Conservation (phyloP, 352 stramenopile genomes). For the Globisporangium irregulare region DNA sequence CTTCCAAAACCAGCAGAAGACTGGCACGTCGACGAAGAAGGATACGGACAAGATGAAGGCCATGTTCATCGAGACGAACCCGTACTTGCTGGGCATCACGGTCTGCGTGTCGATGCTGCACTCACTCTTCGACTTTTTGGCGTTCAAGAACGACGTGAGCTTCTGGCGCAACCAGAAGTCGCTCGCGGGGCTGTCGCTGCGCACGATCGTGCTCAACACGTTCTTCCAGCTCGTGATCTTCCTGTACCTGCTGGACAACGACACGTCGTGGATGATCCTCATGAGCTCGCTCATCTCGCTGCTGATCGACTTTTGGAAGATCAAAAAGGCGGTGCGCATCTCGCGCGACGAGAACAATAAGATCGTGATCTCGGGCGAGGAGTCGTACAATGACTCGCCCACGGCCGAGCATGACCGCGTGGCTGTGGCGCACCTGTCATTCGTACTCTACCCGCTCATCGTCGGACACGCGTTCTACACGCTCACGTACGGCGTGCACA, state of each 20-base stretch:
- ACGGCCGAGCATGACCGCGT: constrained; percentile 85
- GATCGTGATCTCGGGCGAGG: constrained; percentile 74
- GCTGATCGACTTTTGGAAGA: constrained; percentile 92
- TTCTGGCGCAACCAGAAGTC: constrained; percentile 99
- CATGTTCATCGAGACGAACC: constrained; percentile 98
- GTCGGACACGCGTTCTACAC: constrained; percentile 94
- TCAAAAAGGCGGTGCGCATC: constrained; percentile 90
- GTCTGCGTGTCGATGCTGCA: constrained; percentile 95
- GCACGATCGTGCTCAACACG: constrained; percentile 94
- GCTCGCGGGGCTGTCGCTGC: constrained; percentile 93
- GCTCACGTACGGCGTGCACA: constrained; percentile 92
- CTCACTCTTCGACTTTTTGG: constrained; percentile 98
- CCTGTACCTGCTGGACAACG: constrained; percentile 97
- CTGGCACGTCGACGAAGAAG: constrained; percentile 87
- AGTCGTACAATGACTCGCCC: constrained; percentile 80
- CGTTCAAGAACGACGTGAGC: constrained; percentile 98
- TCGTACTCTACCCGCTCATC: constrained; percentile 87
- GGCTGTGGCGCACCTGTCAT: constrained; percentile 79
- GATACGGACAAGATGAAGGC: constrained; percentile 93
- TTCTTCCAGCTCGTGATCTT: constrained; percentile 98
- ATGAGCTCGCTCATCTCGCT: constrained; percentile 75
- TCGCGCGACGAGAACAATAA: constrained; percentile 78
- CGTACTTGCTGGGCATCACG: constrained; percentile 94
- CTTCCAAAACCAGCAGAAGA: constrained; percentile 89
- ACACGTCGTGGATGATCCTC: constrained; percentile 96